These are phyloP conservation scores for Achlya hypogyna DNA, from an alignment of 352 stramenopile genomes.

Conservation along the genomic window DNA sequence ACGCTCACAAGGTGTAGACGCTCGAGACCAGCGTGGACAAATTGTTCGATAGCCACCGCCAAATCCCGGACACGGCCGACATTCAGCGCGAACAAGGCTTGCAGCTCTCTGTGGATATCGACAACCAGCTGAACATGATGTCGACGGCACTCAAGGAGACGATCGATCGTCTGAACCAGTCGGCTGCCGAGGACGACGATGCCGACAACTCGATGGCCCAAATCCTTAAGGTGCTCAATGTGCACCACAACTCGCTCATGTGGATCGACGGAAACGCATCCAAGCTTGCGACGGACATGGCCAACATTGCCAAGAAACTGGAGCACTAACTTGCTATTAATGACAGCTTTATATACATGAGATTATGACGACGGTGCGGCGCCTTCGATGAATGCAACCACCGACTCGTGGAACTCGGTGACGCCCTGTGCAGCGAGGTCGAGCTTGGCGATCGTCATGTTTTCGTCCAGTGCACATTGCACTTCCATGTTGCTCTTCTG, in stretches of 20 bases:
- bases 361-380: not conserved
- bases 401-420: conserved; percentile 58
- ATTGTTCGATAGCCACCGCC: conserved; percentile 79
- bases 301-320: conserved; percentile 15
- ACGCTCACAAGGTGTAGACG: no score
- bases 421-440: conserved; percentile 61
- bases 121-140: conserved; percentile 83
- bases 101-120: conserved; percentile 77
- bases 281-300: conserved; percentile 21
- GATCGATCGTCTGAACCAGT: conserved; percentile 80
- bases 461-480: conserved; percentile 68
- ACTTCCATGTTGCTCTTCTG: conserved; percentile 54
- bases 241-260: conserved; percentile 82
- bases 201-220: conserved; percentile 74
- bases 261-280: conserved; percentile 73
- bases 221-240: conserved; percentile 85
- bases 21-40: conserved; percentile 84
- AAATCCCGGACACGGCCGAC: conserved; percentile 75
- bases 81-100: conserved; percentile 81
- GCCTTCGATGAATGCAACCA: conserved; percentile 24
- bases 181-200: conserved; percentile 55
- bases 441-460: conserved; percentile 70
- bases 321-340: not conserved
- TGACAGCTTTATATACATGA: not conserved
- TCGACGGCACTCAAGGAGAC: conserved; percentile 81